phyloP scores from a whole-genome alignment of 345 rosid species.

The Eutrema japonicum region DNA sequence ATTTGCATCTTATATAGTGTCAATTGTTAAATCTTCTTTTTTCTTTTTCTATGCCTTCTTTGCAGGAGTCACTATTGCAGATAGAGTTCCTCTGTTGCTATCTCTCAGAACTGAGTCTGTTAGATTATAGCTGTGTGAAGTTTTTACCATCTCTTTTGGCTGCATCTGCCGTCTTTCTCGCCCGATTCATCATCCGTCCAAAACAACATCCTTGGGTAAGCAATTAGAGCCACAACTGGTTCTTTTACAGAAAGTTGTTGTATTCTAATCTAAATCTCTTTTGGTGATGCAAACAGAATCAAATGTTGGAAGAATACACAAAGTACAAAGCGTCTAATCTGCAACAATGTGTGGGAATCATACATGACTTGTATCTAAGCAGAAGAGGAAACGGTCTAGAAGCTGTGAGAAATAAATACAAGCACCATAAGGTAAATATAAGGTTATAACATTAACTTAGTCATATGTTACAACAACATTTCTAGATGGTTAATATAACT shows the following conservation, averaged over 20 bases:
- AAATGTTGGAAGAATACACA: conserved; percentile 49
- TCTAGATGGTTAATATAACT: not conserved
- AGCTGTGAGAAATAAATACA: conserved; percentile 79
- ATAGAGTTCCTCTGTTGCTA: conserved; percentile 73
- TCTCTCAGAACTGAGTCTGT: conserved; percentile 69
- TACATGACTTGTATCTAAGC: conserved; percentile 66
- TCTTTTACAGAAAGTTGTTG: not conserved
- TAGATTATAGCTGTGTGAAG: conserved; percentile 69
- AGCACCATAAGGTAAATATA: conserved; percentile 69
- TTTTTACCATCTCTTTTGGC: conserved; percentile 81
- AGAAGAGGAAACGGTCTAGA: conserved; percentile 59
- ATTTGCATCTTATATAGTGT: not conserved
- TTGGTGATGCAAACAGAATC: conserved; percentile 46
- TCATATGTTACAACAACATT: conserved; percentile 1
- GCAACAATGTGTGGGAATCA: conserved; percentile 52
- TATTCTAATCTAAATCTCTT: conserved; percentile 15
- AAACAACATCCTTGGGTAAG: conserved; percentile 80
- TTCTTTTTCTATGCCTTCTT: not conserved
- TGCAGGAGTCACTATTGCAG: conserved; percentile 53
- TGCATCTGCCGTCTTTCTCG: conserved; percentile 74
- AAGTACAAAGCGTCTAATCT: conserved; percentile 61
- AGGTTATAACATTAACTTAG: not conserved
- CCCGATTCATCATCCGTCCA: conserved; percentile 62
- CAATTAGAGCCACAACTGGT: not conserved
- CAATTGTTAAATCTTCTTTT: not conserved